A percentile compares a stretch with the other conserved stretches of the same genome.
Evolutionary conservation across 768 basidiomycete species (phyloP).

Genomic region (Boletus rubropictus): DNA sequence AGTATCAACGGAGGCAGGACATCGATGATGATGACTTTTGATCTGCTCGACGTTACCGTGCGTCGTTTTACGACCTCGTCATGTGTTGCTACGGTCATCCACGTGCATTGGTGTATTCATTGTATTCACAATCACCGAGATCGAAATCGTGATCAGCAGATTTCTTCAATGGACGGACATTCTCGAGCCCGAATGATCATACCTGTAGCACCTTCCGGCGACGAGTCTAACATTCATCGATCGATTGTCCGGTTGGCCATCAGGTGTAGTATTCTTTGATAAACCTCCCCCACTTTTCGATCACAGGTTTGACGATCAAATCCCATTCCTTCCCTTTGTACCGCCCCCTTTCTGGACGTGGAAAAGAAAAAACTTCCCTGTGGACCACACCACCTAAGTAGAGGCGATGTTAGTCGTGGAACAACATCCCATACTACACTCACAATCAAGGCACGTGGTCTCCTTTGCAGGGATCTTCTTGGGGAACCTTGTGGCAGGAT

Average conservation of each 20-base stretch:
- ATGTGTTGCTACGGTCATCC: background rate
- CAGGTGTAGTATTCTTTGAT: conserved; percentile 33
- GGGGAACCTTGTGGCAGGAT: conserved; percentile 8
- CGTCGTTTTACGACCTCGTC: background rate
- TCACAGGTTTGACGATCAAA: conserved; percentile 62
- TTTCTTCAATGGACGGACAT: background rate
- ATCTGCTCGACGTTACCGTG: background rate
- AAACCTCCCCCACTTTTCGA: conserved; percentile 74
- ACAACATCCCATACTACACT: conserved; percentile 12
- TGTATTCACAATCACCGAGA: background rate
- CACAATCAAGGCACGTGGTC: conserved; percentile 41
- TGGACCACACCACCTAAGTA: conserved; percentile 51
- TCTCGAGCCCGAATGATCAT: background rate
- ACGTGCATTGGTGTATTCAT: conserved; percentile 1
- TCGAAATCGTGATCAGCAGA: background rate
- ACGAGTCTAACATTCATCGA: background rate
- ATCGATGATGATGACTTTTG: conserved; percentile 58
- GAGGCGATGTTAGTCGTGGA: conserved; percentile 7
- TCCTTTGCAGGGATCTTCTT: conserved; percentile 20
- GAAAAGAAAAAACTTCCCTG: conserved; percentile 76
- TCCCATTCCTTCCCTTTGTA: conserved; percentile 72
- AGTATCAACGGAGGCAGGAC: conserved; percentile 65
- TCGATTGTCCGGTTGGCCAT: conserved; percentile 4
- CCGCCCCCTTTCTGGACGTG: conserved; percentile 44
- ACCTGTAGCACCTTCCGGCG: background rate